Evolutionary conservation across 768 basidiomycete genomes (phyloP), one percentile per base, ranked within the genome.

Genomic region (Russula dissimulans): DNA sequence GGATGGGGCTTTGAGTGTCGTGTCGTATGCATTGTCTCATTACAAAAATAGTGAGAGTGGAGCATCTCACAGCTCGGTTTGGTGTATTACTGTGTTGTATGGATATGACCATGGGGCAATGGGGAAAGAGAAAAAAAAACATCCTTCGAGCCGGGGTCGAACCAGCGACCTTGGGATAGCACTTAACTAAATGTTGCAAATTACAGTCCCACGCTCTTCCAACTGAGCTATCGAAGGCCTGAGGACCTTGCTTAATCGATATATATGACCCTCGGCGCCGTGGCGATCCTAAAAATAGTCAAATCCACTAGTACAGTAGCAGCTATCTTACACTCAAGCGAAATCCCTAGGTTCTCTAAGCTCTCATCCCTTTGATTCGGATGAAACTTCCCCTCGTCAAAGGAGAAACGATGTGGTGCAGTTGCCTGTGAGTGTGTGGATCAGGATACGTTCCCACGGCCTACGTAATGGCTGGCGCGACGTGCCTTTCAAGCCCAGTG

Each of bases 1-100:
- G 90, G 91, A 94, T 97, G 59, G 95, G 95, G 18, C 73, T 95
- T 44, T 87, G 72, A 71, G 32, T 9, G 34, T 12, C 18, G 26
- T 29, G 9, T 38, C 22, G 22, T 26, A 26, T 26, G 22, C 22
- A 38, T 18, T 44, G 22, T 31, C 17, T 48, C 36, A 14, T 45
- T 41, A 34, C 31, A 44, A 41, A 7, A 26, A 26, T 26, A 26
- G 22, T 26, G 11, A 41, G 29, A 11, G 4, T 5, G 11, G 3
- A 10, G 8, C 22, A 4, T 36, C 34, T 5, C 7, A 36, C 34
- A 10, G 34, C 34, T 36, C 10, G 34, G 34, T 36, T 5, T 46
- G 26, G 14, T 47, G 14, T 46, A 46, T 46, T 26, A 22, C 26
- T 26, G 45, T 12, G 14, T 11, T 11, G 4, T 15, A 11, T 41